Base-by-base conservation (phyloP, 257 asterid genomes). In the Nicotiana otophora region DNA sequence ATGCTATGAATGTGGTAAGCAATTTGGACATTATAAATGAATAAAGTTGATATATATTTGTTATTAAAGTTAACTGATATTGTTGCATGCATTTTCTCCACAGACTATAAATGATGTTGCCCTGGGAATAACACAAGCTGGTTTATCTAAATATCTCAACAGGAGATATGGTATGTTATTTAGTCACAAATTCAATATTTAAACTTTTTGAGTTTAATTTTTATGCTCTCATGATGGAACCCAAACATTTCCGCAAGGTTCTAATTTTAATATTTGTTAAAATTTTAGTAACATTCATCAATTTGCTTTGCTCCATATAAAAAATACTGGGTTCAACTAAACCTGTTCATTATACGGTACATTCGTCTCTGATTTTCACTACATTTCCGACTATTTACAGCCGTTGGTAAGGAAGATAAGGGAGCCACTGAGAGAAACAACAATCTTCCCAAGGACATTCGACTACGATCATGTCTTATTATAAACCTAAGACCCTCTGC, bases 51-150 rank as follows among this genome's bases (percentile, higher is more conserved):
- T 39, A 39, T 39, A 39, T 39, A 39, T 42, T 42, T 7, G 48
- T 42, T 42, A 11, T 42, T 42, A 8, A 66, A 17, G 1, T 70
- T 14, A 48, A 16, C 58, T 74, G 8, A 74, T 74, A 7, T 14
- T 74, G 77, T 69, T 67, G 54, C 30, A 68, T 68, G 2, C n/a
- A 33, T 70, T 46, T 70, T 74, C 16, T 46, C 33, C 48, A 39
- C 87, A 88, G 91, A 88, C 89, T 1, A 85, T 88, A 77, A 88
- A 88, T 20, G 91, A 88, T 78, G 91, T 88, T 34, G 91, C 87
- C 23, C 61, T 88, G 2, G 91, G 89, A 62, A 68, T 88, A 23
- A 84, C 85, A 23, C 89, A 88, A 68, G 91, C 87, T 69, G 91
- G 87, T 23, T 84, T 88, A 81, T 88, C 89, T 14, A 82, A 72